Evolutionary conservation across 78 protist species (phyloP).

Genomic region (Dictyostelium capitatum): DNA sequence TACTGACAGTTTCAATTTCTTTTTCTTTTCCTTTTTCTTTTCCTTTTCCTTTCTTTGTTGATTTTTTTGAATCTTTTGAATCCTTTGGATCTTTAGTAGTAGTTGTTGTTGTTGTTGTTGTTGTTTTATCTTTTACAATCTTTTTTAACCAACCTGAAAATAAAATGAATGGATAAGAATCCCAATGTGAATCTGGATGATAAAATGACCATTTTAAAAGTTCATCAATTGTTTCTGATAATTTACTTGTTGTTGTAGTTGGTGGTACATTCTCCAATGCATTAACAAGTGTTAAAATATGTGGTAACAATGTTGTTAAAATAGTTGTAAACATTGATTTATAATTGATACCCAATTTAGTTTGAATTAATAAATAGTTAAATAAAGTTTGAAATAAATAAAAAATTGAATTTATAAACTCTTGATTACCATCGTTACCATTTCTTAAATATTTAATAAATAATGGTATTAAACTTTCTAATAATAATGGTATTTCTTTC

Average conservation of each 20-base stretch:
- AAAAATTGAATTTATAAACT: neutral
- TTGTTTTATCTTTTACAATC: neutral
- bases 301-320: slow-evolving; percentile 15
- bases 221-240: neutral
- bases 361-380: neutral
- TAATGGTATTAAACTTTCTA: slow-evolving; percentile 17
- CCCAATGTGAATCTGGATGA: slow-evolving; percentile 78
- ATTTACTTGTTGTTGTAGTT: neutral
- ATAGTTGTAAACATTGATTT: slow-evolving; percentile 17
- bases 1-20: neutral
- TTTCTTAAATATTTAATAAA: neutral
- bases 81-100: neutral
- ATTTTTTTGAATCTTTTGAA: neutral
- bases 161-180: slow-evolving; percentile 25
- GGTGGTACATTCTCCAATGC: neutral
- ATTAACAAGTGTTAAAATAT: neutral
- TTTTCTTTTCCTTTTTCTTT: slow-evolving; percentile 29
- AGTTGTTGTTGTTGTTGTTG: neutral
- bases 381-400: neutral
- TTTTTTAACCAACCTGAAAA: slow-evolving; percentile 37
- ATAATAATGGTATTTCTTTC: slow-evolving; percentile 33
- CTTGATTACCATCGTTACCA: neutral
- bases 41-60: neutral
- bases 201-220: slow-evolving; percentile 32
- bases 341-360: slow-evolving; percentile 30